Conservation (phyloP, 805 yeast genomes). For the Candida awuae region DNA sequence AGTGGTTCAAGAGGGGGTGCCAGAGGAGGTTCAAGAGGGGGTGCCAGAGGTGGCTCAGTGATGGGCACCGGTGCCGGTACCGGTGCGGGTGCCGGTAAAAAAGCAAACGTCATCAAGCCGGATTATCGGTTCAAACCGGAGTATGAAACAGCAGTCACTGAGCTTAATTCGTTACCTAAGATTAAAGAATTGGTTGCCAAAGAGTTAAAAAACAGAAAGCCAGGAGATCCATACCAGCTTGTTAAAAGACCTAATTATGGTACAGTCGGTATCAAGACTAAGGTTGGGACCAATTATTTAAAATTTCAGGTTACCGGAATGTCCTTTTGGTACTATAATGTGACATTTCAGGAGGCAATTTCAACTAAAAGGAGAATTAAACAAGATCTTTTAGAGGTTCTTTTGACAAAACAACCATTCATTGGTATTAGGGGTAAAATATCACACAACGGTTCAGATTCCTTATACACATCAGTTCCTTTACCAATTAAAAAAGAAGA, state of each 20-base stretch:
- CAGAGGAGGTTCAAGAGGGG: conserved; percentile 4
- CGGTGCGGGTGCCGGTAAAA: conserved; percentile 11
- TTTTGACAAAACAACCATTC: conserved; percentile 17
- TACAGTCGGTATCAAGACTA: conserved; percentile 16
- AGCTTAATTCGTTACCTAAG: conserved; percentile 12
- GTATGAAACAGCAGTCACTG: conserved; percentile 12
- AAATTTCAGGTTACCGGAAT: conserved; percentile 14
- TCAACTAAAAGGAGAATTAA: conserved; percentile 16
- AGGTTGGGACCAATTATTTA: conserved; percentile 20
- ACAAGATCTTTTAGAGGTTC: conserved; percentile 16
- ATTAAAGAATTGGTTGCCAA: conserved; percentile 11
- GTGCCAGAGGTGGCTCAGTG: conserved; percentile 10
- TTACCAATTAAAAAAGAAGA: conserved; percentile 16
- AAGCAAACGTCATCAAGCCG: conserved; percentile 16
- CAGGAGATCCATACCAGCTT: conserved; percentile 11
- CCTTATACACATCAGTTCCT: conserved; percentile 16
- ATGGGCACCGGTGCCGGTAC: conserved; percentile 16
- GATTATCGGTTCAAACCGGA: conserved; percentile 15
- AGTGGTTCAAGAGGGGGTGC: conserved; percentile 5
- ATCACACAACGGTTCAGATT: conserved; percentile 20
- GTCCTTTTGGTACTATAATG: conserved; percentile 17
- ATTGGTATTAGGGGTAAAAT: conserved; percentile 10
- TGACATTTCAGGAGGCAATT: conserved; percentile 19
- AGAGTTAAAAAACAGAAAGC: conserved; percentile 10
- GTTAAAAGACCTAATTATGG: conserved; percentile 22